Evolutionary conservation across 306 rosid genomes (phyloP).

Genomic region (Acacia confusa): DNA sequence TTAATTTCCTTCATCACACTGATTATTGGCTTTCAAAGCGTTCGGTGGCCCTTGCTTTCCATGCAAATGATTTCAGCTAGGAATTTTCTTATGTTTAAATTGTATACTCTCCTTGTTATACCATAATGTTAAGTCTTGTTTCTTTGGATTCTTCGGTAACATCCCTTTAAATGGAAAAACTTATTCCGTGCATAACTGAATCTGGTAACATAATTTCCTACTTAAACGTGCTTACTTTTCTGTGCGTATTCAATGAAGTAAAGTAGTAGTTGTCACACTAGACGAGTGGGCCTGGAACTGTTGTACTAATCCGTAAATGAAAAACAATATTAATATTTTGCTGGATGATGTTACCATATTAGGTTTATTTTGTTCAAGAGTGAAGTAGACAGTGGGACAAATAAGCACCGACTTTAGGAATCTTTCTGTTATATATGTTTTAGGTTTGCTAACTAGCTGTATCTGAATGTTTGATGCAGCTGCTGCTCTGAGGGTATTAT

Average conservation of each 20-base stretch:
- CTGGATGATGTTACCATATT: neutral
- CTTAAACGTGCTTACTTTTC: neutral
- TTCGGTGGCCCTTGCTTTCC: slow-evolving; percentile 12
- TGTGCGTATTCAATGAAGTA: neutral
- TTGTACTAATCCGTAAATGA: neutral
- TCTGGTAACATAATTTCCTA: neutral
- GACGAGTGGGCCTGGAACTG: neutral
- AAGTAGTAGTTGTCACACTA: neutral
- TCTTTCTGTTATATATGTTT: slow-evolving; percentile 20
- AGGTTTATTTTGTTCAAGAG: neutral
- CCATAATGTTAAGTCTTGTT: slow-evolving; percentile 25
- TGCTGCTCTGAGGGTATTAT: slow-evolving; percentile 55
- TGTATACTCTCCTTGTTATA: neutral
- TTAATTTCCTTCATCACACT: neutral
- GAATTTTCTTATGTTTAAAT: neutral
- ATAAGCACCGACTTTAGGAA: neutral
- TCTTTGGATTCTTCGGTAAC: slow-evolving; percentile 13
- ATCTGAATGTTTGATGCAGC: slow-evolving; percentile 47
- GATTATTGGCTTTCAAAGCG: neutral
- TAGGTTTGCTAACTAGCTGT: slow-evolving; percentile 25
- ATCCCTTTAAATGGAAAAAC: neutral
- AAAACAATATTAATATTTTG: neutral
- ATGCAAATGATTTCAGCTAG: slow-evolving; percentile 22
- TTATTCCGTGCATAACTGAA: neutral
- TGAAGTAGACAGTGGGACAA: slow-evolving; percentile 20